Evolutionary conservation across 2,329 filamentous ascomycete genomes (phyloP), one percentile per base, ranked within the genome.

Genomic region (Pseudogymnoascus sp.): DNA sequence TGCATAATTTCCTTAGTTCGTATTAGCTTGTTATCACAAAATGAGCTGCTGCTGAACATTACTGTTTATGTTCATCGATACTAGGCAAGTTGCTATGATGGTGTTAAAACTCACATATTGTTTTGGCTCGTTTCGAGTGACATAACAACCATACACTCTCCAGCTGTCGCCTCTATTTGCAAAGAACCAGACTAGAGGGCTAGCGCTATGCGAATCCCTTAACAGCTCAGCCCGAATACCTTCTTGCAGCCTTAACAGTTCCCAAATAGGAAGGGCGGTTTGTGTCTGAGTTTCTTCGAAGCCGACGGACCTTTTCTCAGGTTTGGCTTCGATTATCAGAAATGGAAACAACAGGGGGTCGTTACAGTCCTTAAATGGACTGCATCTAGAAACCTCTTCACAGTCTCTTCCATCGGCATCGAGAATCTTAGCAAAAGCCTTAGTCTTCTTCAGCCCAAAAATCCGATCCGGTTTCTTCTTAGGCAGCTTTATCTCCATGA

Each of bases 241-340:
- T 42, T 70, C 63, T 62, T 71, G 68, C 14, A 70, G 62, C 25
- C 66, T 66, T n/a, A 71, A 50, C n/a, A 69, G 62, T 50, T 66
- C 65, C 59, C 65, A 65, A 33, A 70, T 66, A 11, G 65, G 67
- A 60, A 71, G 69, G 23, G 69, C 68, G 5, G 67, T 68, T 61
- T 71, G 69, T 28, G 62, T 63, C 44, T 69, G 62, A 33, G 68
- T 66, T 25, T 66, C 64, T n/a, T 64, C 28, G 42, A 68, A 71
- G 16, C 65, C 65, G 28, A 37, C 44, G 8, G 62, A 44, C 25
- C 47, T 63, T 31, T 65, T 60, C 59, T 66, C 68, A 0, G 66
- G 62, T 53, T 71, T 71, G 11, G 70, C 69, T 65, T 71, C 69
- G 16, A 70, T 31, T 7, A 71, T 62, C 18, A 71, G 63, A 62